Evolutionary conservation across 176 grass and related monocot species (phyloP).

Genomic region (Eremochloa ophiuroides): DNA sequence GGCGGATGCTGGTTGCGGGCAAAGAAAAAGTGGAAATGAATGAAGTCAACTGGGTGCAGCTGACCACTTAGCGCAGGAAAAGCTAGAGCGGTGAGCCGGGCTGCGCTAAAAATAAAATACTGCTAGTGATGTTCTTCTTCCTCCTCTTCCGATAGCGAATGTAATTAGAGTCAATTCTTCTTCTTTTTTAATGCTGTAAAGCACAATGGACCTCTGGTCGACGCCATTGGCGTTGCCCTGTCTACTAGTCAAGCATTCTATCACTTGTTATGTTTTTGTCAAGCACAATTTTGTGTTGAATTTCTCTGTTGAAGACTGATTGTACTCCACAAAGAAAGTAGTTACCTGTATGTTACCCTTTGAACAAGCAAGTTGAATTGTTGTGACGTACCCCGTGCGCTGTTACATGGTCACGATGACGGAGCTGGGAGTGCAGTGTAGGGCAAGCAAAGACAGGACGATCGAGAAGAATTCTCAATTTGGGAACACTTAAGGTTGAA

Average conservation of each 20-base stretch:
- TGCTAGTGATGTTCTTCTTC: neutral
- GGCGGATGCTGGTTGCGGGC: neutral
- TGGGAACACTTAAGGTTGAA: neutral
- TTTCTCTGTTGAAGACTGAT: neutral
- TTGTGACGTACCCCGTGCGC: neutral
- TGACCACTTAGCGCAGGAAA: neutral
- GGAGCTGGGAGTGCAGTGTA: neutral
- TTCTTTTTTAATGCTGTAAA: neutral
- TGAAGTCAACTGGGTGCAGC: neutral
- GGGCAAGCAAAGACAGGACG: constrained; percentile 14
- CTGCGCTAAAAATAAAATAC: neutral
- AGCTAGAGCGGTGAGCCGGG: neutral
- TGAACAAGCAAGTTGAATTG: neutral
- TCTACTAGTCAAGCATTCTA: neutral
- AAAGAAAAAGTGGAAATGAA: neutral
- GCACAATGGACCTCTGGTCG: too few relatives aligned
- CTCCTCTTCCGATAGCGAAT: neutral
- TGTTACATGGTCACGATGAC: neutral
- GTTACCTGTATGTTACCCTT: neutral
- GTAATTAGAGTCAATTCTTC: neutral
- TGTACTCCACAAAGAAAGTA: neutral
- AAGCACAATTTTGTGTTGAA: neutral
- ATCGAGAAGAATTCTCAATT: neutral
- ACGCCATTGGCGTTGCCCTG: neutral
- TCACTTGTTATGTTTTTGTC: neutral